Base-by-base conservation (phyloP, 2,329 filamentous ascomycete genomes). In the Calonectria crousiana region DNA sequence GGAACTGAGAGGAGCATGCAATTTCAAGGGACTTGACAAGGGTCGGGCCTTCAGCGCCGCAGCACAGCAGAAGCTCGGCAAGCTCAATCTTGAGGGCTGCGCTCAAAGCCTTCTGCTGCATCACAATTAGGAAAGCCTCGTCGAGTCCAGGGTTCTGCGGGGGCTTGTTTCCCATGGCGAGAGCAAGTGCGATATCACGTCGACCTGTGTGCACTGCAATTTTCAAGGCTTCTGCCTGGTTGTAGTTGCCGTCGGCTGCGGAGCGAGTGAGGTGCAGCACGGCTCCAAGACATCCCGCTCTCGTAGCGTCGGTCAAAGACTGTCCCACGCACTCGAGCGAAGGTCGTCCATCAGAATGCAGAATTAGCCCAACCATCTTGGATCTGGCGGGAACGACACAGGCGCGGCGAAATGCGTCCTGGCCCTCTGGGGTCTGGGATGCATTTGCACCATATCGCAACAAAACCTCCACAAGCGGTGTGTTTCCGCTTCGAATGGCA, bases 41-140 rank as follows among this genome's bases (percentile, higher is more conserved):
- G 1, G 85, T 83, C 18, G 90, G 87, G 2, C 91, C 91, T 16
- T 85, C 84, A 1, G 90, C 90, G 0, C 91, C 91, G 1, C 89
- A 90, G 68, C 90, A 92, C 2, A 93, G 84, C 1, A 93, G 79
- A 3, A 91, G 83, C 78, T 93, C 90, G 0, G 89, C 85, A 74
- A 92, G 83, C 3, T 86, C 85, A 52, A 90, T 82, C 77, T 89
- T 91, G 38, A 88, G 86, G 36, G 87, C 85, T 0, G 88, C 87
- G 8, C 85, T 85, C 23, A 90, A 84, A 2, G 86, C 86, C 2
- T 86, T 79, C 64, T 88, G 86, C 1, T 85, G 80, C 72, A 89
- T 86, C 1, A 92, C 82, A 6, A 85, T 80, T 2, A 84, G 83
- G 51, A 92, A 90, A 14, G 89, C 88, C 30, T 88, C 86, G 69